Base-by-base conservation (phyloP, 139 green algal genomes). In the Micractinium sp. region DNA sequence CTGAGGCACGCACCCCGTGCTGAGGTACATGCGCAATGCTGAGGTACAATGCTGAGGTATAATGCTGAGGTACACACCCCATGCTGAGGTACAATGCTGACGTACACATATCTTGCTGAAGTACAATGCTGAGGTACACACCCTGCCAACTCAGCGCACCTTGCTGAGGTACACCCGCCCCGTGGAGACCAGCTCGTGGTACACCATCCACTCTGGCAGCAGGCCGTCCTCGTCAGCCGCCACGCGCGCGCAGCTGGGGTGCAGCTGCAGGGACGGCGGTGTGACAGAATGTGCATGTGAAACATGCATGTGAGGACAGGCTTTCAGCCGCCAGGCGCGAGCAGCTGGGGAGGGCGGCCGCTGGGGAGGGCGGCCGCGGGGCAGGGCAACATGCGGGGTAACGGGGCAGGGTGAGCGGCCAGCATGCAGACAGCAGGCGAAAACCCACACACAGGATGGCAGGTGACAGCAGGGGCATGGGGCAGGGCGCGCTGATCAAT, bases 151-250 rank as follows among this genome's bases (percentile, higher is more conserved):
- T 0, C n/a, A 79, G 19, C 9, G 78, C 85, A 96, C 95, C 87
- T 95, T 91, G 66, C 93, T 91, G 35, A 99, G 91, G 90, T 97
- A 98, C 9, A 95, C 92, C 1, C 93, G 88, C 1, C 89, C 93
- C 1, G 96, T 98, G 39, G 93, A 88, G 35, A 99, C 93, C 33
- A 98, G 92, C 93, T 98, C 96, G 85, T 99, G 96, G 89, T 98
- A 99, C 23, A 99, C 85, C 12, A 99, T 76, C 96, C 96, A 99
- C 88, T 98, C 96, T 19, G 97, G 97, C 66, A 98, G 92, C 89
- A 99, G 92, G 12, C 97, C 97, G 69, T 98, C 95, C 13, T 94
- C 95, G 85, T 99, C 97, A 78, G 94, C 93, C 3, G 73, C 53
- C 80, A 98, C 87, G 4, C 63, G 56, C 14, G 93, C 91, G 23